Conservation (phyloP, 192 early-diverging fungal species). For the Umbelopsis sp. region DNA sequence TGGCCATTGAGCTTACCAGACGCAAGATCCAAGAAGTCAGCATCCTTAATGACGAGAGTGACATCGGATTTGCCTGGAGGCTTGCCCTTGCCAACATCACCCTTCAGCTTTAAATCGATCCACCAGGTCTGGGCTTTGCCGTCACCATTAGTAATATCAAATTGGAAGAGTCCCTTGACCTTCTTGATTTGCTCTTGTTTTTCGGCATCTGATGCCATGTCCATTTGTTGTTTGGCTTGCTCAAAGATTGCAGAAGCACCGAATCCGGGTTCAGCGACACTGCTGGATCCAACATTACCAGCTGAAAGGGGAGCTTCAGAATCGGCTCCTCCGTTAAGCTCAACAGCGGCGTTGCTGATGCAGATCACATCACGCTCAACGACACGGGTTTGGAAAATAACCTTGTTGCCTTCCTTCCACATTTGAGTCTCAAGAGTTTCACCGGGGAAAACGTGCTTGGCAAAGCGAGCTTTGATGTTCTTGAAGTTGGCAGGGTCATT, state of each 20-base stretch:
- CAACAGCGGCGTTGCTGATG: constrained; percentile 91
- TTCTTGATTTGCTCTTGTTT: constrained; percentile 60
- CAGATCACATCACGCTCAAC: constrained; percentile 92
- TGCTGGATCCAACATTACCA: not conserved
- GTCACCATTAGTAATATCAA: constrained; percentile 78
- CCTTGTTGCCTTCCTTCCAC: constrained; percentile 89
- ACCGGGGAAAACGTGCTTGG: constrained; percentile 89
- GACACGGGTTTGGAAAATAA: constrained; percentile 92
- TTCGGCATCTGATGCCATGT: constrained; percentile 58
- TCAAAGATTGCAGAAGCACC: not conserved
- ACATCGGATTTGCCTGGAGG: constrained; percentile 72
- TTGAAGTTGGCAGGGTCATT: constrained; percentile 69
- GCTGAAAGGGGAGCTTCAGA: not conserved
- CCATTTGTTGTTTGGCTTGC: constrained; percentile 20
- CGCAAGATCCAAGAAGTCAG: constrained; percentile 83
- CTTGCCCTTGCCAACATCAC: constrained; percentile 56
- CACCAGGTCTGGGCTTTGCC: constrained; percentile 78
- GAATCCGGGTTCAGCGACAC: constrained; percentile 5
- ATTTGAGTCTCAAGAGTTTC: constrained; percentile 98
- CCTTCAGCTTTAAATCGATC: constrained; percentile 83
- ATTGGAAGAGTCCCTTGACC: constrained; percentile 87
- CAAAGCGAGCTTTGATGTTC: constrained; percentile 91
- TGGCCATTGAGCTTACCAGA: constrained; percentile 86
- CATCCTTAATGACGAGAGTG: constrained; percentile 71
- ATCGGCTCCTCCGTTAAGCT: constrained; percentile 49